phyloP scores from a whole-genome alignment of 1,284 basidiomycete species.

The Ustilago curta region DNA sequence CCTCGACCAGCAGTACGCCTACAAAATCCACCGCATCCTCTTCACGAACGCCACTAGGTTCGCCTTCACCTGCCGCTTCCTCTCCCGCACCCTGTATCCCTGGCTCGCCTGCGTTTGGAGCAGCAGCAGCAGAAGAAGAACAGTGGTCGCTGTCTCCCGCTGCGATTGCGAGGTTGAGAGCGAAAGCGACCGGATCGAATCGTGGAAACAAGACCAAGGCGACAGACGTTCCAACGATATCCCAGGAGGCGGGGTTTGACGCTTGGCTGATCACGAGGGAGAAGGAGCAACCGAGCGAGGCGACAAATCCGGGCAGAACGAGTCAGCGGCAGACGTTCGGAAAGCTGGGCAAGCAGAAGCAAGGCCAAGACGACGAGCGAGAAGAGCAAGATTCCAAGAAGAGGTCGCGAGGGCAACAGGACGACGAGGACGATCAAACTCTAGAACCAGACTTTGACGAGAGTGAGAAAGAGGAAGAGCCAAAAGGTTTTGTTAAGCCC shows the following conservation, averaged over 20 bases:
- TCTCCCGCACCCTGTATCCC: slow-evolving; percentile 2
- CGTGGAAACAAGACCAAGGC: background rate
- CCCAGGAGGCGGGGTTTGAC: slow-evolving; percentile 43
- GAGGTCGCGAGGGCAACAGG: background rate
- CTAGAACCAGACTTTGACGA: slow-evolving; percentile 24
- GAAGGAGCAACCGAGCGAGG: background rate
- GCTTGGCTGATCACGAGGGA: slow-evolving; percentile 39
- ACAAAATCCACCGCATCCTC: slow-evolving; percentile 3
- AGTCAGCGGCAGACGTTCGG: slow-evolving; percentile 30
- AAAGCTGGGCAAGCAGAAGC: slow-evolving; percentile 16
- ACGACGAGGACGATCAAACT: background rate
- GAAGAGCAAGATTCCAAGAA: slow-evolving; percentile 14
- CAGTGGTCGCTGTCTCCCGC: slow-evolving; percentile 41
- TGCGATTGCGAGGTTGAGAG: slow-evolving; percentile 28
- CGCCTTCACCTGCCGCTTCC: slow-evolving; percentile 12
- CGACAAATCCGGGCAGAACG: background rate
- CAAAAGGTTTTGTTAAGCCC: slow-evolving; percentile 32
- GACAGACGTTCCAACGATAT: slow-evolving; percentile 4
- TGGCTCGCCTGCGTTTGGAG: slow-evolving; percentile 9
- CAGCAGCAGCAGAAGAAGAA: slow-evolving; percentile 19
- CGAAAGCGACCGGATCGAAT: slow-evolving; percentile 11
- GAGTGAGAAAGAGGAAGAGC: slow-evolving; percentile 1
- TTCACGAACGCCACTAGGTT: background rate
- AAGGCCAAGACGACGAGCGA: slow-evolving; percentile 4
- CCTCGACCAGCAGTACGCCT: slow-evolving; percentile 11